Base-by-base conservation (phyloP, 2,329 filamentous ascomycete species). In the Daldinia sp. region DNA sequence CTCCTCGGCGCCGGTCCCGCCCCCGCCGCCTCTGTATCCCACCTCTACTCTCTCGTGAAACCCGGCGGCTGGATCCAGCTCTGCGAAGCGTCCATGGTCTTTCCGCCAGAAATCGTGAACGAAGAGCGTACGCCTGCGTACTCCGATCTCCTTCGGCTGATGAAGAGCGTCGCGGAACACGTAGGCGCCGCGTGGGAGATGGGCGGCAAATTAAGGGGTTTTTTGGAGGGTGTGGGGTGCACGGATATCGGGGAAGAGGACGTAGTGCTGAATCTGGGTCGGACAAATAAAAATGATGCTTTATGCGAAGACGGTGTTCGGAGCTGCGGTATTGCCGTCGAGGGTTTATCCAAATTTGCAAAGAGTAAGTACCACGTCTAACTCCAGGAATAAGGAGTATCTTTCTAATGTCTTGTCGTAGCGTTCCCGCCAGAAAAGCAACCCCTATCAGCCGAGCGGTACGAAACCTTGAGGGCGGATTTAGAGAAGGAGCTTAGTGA, bases 41-140 rank as follows among this genome's bases (percentile, higher is more conserved):
- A 51, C 46, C 12, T 51, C 2, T 51, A 33, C 26, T 51, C 46
- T 6, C 46, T 33, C 26, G 13, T 51, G 13, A 50, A 51, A 13
- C 46, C 46, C 15, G 46, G 46, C 15, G 46, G 46, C 26, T 51
- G 46, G 46, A 51, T 51, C 26, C 46, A 50, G 46, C 46, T 51
- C 15, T 51, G 46, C 46, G 46, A 51, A 15, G 46, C 46, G 28
- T 18, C 26, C 28, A 51, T 51, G 46, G 26, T 33, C 15, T 51
- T 51, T 9, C 46, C 46, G 46, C 13, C 26, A 1, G 46, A 51
- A 15, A 51, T 51, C n/a, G 46, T 51, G 5, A 51, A 18, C 46
- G 26, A 33, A 10, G 46, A 51, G 26, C 26, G 46, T 13, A 51
- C 46, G 15, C 26, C 26, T 5, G 26, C 46, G 15, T 51, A 30